These are phyloP conservation scores for Thalassiosira mediterranea DNA, from an alignment of 352 stramenopile genomes.

Conservation along the genomic window DNA sequence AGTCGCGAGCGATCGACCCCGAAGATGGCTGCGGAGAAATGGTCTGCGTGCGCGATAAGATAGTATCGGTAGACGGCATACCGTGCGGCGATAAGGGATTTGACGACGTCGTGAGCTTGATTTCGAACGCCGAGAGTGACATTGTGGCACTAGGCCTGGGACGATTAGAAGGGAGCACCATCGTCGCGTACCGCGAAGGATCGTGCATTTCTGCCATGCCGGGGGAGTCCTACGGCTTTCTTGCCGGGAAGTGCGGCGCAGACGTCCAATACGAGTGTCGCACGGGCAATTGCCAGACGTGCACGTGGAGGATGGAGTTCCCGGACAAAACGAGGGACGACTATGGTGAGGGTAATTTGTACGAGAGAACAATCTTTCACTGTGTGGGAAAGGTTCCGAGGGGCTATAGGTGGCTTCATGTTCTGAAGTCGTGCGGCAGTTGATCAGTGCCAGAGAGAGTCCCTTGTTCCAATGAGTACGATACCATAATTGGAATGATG, in stretches of 20 bases:
- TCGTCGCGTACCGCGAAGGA: conserved; percentile 21
- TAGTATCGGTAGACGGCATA: conserved; percentile 30
- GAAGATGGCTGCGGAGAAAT: conserved; percentile 18
- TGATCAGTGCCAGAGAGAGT: too few species aligned
- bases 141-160: conserved; percentile 28
- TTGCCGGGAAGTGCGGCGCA: conserved; percentile 33
- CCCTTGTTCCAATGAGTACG: too few species aligned
- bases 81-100: conserved; percentile 43
- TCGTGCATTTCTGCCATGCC: conserved; percentile 30
- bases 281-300: conserved; percentile 38
- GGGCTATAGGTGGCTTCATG: conserved; percentile 39
- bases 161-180: conserved; percentile 23
- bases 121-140: conserved; percentile 7
- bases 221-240: conserved; percentile 45
- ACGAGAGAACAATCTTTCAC: conserved; percentile 38
- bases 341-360: conserved; percentile 4
- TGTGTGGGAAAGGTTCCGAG: conserved; percentile 41
- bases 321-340: conserved; percentile 26
- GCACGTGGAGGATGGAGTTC: conserved; percentile 27
- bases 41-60: conserved; percentile 45
- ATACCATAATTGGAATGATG: too few species aligned
- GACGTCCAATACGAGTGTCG: conserved; percentile 41
- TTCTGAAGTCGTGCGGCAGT: conserved; percentile 10
- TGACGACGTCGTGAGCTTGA: conserved; percentile 25
- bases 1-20: conserved; percentile 4